A percentile compares a stretch with the other conserved stretches of the same genome.
These are phyloP conservation scores for Aspergillus amoenus DNA, from an alignment of 2,329 filamentous ascomycete genomes.

Conservation along the genomic window DNA sequence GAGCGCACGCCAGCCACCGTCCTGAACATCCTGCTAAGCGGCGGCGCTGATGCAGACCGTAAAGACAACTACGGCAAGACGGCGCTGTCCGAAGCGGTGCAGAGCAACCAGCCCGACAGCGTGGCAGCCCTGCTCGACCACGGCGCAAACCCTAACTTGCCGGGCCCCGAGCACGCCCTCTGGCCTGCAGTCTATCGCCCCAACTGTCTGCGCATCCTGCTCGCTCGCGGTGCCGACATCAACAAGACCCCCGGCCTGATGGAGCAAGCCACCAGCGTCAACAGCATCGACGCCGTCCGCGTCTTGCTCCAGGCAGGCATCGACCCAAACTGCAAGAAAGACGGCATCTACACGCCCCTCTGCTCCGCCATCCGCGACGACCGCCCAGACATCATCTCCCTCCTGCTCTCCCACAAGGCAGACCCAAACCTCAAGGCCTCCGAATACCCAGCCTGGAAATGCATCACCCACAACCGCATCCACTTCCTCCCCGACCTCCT, in stretches of 20 bases:
- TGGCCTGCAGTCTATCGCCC: conserved; percentile 65
- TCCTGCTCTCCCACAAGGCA: conserved; percentile 55
- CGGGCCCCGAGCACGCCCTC: conserved; percentile 67
- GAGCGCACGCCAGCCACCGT: conserved; percentile 56
- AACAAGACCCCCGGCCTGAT: conserved; percentile 63
- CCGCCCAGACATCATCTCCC: conserved; percentile 59
- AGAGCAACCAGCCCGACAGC: conserved; percentile 56
- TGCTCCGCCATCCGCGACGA: conserved; percentile 69
- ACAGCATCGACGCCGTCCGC: conserved; percentile 62
- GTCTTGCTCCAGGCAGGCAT: conserved; percentile 59
- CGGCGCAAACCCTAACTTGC: conserved; percentile 66
- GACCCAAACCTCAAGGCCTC: conserved; percentile 57
- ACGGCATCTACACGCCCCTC: conserved; percentile 66
- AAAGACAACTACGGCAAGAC: conserved; percentile 64
- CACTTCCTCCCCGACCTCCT: conserved; percentile 62
- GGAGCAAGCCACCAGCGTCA: conserved; percentile 63
- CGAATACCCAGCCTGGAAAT: conserved; percentile 68
- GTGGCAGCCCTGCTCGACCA: conserved; percentile 56
- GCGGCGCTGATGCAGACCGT: conserved; percentile 58
- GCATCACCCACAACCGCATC: conserved; percentile 63
- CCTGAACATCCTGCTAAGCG: conserved; percentile 60
- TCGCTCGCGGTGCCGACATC: conserved; percentile 59
- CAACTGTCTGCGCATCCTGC: conserved; percentile 58
- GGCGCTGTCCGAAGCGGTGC: conserved; percentile 63
- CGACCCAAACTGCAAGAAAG: conserved; percentile 62